Base-by-base conservation (phyloP, 768 basidiomycete species). In the Termitomyces sp. region DNA sequence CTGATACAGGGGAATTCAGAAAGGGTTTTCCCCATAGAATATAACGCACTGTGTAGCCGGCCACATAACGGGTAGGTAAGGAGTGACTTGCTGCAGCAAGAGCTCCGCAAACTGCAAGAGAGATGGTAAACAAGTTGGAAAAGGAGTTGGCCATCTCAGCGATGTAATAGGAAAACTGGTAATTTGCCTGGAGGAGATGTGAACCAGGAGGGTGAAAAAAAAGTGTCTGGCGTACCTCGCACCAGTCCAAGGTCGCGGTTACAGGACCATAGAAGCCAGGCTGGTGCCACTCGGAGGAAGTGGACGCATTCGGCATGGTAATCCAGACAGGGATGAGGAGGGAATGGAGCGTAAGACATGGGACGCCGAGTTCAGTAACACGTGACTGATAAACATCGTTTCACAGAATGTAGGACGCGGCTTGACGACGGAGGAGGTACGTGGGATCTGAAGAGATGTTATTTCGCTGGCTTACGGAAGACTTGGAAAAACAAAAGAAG, bases 121-220 rank as follows among this genome's bases (percentile, higher is more conserved):
- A 65, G 44, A 91, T 76, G 6, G 83, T 80, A 59, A 86, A 80
- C 20, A 89, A 61, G 66, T 91, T 93, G 10, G 88, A 89, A 59
- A 88, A 76, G 0, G 86, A 81, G 71, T 91, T 93, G 53, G 84
- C 82, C 69, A 87, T 81, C 69, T 93, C 91, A 30, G 90, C 90
- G 51, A 93, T 79, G 67, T 89, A 89, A 16, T 82, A 81, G 4
- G 87, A 84, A 71, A 89, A 88, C 68, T 88, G 85, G 71, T 92
- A 89, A 69, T 92, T 93, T 52, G 79, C 77, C 85, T 93, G 64
- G 35, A 58, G 26, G 47, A 40, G 28, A 36, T 32, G 50, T 48
- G 30, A 8, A 28, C 50, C n/a, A 50, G 26, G 49, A 28, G 7
- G 40, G 40, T 41, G 0, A 9, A 23, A 38, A 28, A 41, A 13